phyloP scores from a whole-genome alignment of 345 rosid genomes.

The Reutealis trisperma region DNA sequence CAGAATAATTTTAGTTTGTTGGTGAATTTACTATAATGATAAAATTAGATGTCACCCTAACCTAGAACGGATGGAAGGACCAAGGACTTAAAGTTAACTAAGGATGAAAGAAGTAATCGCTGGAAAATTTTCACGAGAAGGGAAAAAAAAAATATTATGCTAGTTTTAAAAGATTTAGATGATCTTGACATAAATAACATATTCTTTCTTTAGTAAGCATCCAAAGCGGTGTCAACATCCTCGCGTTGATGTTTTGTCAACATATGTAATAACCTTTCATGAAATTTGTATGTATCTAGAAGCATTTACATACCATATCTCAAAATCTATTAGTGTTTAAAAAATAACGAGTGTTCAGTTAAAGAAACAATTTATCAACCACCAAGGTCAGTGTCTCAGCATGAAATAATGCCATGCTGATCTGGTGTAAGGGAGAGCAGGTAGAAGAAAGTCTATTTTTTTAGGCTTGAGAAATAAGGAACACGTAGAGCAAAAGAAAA shows the following conservation, averaged over 20 bases:
- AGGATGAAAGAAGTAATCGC: not conserved
- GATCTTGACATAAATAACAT: not conserved
- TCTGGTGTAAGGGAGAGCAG: not conserved
- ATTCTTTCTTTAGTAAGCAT: not conserved
- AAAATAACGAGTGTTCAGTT: not conserved
- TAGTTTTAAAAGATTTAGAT: not conserved
- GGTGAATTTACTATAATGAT: not conserved
- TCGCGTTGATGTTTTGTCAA: conserved; percentile 1
- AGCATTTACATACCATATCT: not conserved
- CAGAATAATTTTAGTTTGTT: not conserved
- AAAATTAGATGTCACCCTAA: not conserved
- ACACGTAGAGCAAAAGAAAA: not conserved
- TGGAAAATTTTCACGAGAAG: not conserved
- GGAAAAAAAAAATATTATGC: not conserved
- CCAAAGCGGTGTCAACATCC: not conserved
- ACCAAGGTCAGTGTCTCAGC: not conserved
- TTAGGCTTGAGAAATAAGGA: not conserved
- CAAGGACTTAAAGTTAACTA: not conserved
- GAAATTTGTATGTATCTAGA: not conserved
- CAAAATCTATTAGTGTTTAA: conserved; percentile 1
- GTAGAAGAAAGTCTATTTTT: not conserved
- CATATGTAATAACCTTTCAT: not conserved
- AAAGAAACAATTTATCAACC: conserved; percentile 2
- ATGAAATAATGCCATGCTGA: not conserved
- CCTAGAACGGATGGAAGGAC: not conserved